Percentiles rank a stretch among this genome's conserved stretches.
Evolutionary conservation across 2,329 filamentous ascomycete species (phyloP).

Genomic region (Alternaria angustiovoidea): DNA sequence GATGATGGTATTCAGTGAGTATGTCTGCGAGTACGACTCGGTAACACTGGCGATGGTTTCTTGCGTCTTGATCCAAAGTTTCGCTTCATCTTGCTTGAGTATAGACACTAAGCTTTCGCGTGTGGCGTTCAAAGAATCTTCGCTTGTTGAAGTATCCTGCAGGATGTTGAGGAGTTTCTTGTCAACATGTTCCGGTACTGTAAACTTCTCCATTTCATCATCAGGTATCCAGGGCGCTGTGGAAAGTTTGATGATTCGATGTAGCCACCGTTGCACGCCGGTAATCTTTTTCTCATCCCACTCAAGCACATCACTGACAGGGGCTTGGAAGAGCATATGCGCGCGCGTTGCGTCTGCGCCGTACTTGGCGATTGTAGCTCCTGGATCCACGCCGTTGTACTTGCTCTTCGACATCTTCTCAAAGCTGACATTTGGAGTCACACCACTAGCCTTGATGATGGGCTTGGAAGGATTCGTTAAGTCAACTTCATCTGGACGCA

Average conservation of each 20-base stretch:
- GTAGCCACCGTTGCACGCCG: slow-evolving; percentile 83
- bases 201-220: slow-evolving; percentile 33
- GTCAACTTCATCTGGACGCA: slow-evolving; percentile 79
- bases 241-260: slow-evolving; percentile 68
- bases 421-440: slow-evolving; percentile 69
- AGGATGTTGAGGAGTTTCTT: slow-evolving; percentile 32
- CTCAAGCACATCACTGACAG: slow-evolving; percentile 81
- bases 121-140: not conserved
- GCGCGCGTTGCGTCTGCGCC: slow-evolving; percentile 85
- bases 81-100: slow-evolving; percentile 45
- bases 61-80: slow-evolving; percentile 72
- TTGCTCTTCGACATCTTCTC: slow-evolving; percentile 98
- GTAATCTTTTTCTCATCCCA: slow-evolving; percentile 87
- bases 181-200: slow-evolving; percentile 34
- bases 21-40: slow-evolving; percentile 72
- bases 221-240: slow-evolving; percentile 30
- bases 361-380: slow-evolving; percentile 73
- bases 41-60: slow-evolving; percentile 72
- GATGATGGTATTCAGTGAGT: slow-evolving; percentile 82
- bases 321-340: slow-evolving; percentile 89
- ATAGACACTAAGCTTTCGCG: slow-evolving; percentile 8
- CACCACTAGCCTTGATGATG: slow-evolving; percentile 68
- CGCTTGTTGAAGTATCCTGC: slow-evolving; percentile 14
- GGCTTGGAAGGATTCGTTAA: slow-evolving; percentile 64
- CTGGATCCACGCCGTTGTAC: slow-evolving; percentile 87